Conservation (phyloP, 2,329 filamentous ascomycete genomes). For the Ascochyta pisi region DNA sequence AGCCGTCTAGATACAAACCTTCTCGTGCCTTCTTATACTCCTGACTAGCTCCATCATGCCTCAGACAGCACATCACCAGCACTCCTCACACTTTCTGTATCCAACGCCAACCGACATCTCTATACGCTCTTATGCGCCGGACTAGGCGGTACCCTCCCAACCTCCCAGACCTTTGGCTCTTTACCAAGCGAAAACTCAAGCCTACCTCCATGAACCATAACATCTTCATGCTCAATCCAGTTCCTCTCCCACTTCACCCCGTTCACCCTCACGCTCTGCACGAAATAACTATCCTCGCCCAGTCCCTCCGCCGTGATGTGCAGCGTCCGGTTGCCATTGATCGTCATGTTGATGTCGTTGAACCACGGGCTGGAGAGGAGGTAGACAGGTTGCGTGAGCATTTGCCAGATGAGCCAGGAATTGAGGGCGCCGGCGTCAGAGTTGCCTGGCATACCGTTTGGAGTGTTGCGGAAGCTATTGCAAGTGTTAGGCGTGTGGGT, state of each 20-base stretch:
- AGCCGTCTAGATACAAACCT: no score
- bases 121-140: slow-evolving; percentile 39
- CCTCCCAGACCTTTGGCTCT: slow-evolving; percentile 56
- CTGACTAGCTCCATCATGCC: no score
- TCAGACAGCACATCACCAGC: no score
- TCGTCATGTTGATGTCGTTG: slow-evolving; percentile 62
- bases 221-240: slow-evolving; percentile 71
- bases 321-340: slow-evolving; percentile 59
- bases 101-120: no score
- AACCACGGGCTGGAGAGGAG: slow-evolving; percentile 59
- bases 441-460: slow-evolving; percentile 52
- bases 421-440: slow-evolving; percentile 55
- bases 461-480: slow-evolving; percentile 27
- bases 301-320: slow-evolving; percentile 60
- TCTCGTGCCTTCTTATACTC: no score
- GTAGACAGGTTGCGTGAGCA: slow-evolving; percentile 68
- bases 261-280: slow-evolving; percentile 71
- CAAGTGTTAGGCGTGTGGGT: slow-evolving; percentile 3
- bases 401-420: slow-evolving; percentile 58
- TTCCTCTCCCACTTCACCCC: slow-evolving; percentile 65
- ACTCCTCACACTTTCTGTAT: no score
- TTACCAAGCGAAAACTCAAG: slow-evolving; percentile 58
- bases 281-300: slow-evolving; percentile 60
- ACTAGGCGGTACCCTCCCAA: slow-evolving; percentile 59
- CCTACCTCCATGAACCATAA: slow-evolving; percentile 56